A percentile compares a stretch with the other conserved stretches of the same genome.
These are phyloP conservation scores for Oryza coarctata DNA, from an alignment of 176 grass and related monocot genomes.

Conservation along the genomic window DNA sequence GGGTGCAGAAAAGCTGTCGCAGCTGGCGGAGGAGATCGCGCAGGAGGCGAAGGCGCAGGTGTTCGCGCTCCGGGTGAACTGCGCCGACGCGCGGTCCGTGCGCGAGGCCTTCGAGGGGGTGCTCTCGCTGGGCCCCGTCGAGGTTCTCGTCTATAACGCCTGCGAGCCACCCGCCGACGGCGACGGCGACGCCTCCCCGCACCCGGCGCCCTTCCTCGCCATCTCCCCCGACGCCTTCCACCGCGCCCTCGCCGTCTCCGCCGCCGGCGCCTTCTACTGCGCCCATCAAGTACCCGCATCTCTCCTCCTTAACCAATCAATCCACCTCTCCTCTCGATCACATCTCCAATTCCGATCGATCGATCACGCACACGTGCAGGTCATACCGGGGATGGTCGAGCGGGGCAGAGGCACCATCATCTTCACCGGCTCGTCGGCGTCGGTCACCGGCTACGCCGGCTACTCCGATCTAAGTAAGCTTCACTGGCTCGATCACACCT, in stretches of 20 bases:
- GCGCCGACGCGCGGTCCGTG: slow-evolving; percentile 76
- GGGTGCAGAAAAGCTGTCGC: slow-evolving; percentile 71
- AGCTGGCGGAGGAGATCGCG: slow-evolving; percentile 80
- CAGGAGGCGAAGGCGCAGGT: slow-evolving; percentile 80
- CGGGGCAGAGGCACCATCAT: slow-evolving; percentile 83
- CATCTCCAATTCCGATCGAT: not conserved
- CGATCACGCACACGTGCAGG: slow-evolving; percentile 16
- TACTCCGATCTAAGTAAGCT: slow-evolving; percentile 63
- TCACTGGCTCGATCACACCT: not conserved
- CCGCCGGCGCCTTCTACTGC: slow-evolving; percentile 83
- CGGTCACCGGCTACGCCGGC: slow-evolving; percentile 59
- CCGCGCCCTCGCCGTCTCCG: slow-evolving; percentile 54
- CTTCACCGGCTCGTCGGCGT: slow-evolving; percentile 83
- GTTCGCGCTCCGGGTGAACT: slow-evolving; percentile 89
- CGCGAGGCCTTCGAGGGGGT: slow-evolving; percentile 95
- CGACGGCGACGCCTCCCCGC: not conserved
- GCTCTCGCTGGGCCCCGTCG: slow-evolving; percentile 77
- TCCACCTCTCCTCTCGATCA: not conserved
- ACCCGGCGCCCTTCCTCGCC: slow-evolving; percentile 57
- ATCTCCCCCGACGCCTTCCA: slow-evolving; percentile 60
- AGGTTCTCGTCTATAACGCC: slow-evolving; percentile 94
- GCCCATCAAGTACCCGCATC: slow-evolving; percentile 58
- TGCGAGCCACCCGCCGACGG: slow-evolving; percentile 32
- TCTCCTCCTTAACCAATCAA: not conserved
- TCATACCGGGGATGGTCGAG: slow-evolving; percentile 86